Conservation (phyloP, 2,329 filamentous ascomycete species). For the Aurifilum marmelostoma region DNA sequence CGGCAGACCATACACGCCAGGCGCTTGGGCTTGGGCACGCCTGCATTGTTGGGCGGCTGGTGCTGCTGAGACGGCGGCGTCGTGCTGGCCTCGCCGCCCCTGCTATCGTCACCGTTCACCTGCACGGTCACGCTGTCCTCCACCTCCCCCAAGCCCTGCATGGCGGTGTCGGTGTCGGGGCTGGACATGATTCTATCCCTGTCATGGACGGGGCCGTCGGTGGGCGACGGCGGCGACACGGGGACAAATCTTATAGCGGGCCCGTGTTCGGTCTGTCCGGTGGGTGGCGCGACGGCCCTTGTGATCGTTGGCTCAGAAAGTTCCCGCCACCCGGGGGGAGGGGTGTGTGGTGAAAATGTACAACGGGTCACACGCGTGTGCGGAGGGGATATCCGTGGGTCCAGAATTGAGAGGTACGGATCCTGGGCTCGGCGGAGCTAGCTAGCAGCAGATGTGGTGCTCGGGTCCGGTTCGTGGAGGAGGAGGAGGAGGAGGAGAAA, state of each 20-base stretch:
- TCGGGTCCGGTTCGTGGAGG: background rate
- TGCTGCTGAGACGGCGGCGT: conserved; percentile 41
- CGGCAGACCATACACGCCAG: conserved; percentile 94
- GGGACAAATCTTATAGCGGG: background rate
- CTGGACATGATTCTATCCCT: conserved; percentile 39
- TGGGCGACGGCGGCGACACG: background rate
- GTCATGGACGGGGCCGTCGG: conserved; percentile 19
- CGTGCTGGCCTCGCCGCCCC: conserved; percentile 41
- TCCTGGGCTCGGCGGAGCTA: background rate
- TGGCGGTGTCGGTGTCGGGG: conserved; percentile 43
- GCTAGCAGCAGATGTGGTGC: background rate
- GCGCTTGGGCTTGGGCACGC: conserved; percentile 80
- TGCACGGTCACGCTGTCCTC: conserved; percentile 29
- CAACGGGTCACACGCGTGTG: background rate
- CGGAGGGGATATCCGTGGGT: background rate
- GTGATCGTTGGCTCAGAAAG: background rate
- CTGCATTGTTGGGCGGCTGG: conserved; percentile 50
- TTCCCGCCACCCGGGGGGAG: background rate
- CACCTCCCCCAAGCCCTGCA: conserved; percentile 24
- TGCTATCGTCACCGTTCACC: conserved; percentile 31
- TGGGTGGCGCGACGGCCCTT: background rate
- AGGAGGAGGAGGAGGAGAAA: too few relatives aligned
- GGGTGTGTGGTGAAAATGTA: background rate
- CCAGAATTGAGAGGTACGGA: background rate
- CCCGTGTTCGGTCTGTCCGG: conserved; percentile 10